Percentiles rank a stretch among this genome's conserved stretches.
phyloP scores from a whole-genome alignment of 345 rosid species.

The Brassica nigra region DNA sequence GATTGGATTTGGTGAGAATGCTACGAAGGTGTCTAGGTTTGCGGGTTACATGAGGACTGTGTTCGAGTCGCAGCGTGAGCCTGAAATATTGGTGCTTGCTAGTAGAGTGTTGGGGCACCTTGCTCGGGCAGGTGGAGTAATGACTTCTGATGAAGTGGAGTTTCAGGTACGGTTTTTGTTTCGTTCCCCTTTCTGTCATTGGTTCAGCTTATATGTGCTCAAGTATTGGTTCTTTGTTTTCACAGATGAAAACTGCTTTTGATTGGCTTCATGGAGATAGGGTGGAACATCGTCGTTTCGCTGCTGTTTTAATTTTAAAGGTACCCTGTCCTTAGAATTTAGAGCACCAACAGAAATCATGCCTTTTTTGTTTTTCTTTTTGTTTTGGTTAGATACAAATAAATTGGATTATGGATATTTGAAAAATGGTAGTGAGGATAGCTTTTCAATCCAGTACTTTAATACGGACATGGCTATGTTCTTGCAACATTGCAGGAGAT shows the following conservation, averaged over 20 bases:
- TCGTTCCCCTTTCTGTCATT: not conserved
- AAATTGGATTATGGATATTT: not conserved
- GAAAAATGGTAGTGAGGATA: conserved; percentile 4
- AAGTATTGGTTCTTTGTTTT: conserved; percentile 19
- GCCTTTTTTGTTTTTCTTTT: not conserved
- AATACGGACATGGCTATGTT: conserved; percentile 19
- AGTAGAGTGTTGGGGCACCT: conserved; percentile 96
- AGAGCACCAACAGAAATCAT: conserved; percentile 19
- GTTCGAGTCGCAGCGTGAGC: conserved; percentile 85
- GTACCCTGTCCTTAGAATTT: conserved; percentile 39
- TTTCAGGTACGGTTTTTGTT: conserved; percentile 62
- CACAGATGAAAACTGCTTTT: conserved; percentile 81
- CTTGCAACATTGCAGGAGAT: conserved; percentile 63
- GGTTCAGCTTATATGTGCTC: conserved; percentile 3
- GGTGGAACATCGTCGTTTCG: conserved; percentile 86
- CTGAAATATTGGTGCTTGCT: conserved; percentile 80
- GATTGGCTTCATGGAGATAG: conserved; percentile 91
- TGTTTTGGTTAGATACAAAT: not conserved
- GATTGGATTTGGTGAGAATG: conserved; percentile 91
- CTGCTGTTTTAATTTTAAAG: conserved; percentile 90
- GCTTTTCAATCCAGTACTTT: conserved; percentile 10
- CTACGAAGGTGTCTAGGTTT: conserved; percentile 90
- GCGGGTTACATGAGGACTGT: conserved; percentile 71
- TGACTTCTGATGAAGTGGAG: conserved; percentile 99
- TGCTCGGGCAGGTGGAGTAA: conserved; percentile 97